phyloP scores from a whole-genome alignment of 1,139 yeast genomes.

The Nakaseomyces glabratus region DNA sequence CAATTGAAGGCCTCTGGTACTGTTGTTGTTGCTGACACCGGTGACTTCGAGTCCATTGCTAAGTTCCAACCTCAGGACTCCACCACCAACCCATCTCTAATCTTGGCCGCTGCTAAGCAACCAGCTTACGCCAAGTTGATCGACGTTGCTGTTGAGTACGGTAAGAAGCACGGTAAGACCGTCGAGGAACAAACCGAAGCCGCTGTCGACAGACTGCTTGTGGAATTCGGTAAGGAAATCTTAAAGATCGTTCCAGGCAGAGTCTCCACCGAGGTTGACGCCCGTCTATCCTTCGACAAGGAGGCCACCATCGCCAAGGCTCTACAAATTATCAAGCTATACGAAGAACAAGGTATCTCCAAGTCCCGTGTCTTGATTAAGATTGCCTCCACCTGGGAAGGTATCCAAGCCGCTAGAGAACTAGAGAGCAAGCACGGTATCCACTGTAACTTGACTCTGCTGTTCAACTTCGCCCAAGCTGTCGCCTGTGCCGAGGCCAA shows the following conservation, averaged over 20 bases:
- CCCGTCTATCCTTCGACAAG: conserved; percentile 91
- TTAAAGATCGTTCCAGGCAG: conserved; percentile 96
- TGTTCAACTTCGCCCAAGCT: conserved; percentile 94
- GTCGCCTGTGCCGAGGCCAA: conserved; percentile 98
- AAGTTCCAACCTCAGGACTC: conserved; percentile 99
- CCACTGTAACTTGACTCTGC: conserved; percentile 91
- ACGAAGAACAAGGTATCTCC: conserved; percentile 71
- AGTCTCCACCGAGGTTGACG: conserved; percentile 98
- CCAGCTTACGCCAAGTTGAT: conserved; percentile 81
- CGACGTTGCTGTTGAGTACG: conserved; percentile 84
- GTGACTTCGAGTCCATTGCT: conserved; percentile 96
- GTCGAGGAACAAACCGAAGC: conserved; percentile 56
- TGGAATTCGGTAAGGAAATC: conserved; percentile 93
- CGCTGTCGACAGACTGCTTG: conserved; percentile 87
- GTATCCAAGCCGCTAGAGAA: conserved; percentile 97
- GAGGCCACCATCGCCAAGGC: conserved; percentile 92
- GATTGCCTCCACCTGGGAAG: conserved; percentile 98
- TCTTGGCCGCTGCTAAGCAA: conserved; percentile 90
- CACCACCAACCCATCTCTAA: conserved; percentile 97
- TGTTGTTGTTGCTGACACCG: conserved; percentile 94
- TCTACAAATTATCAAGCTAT: conserved; percentile 71
- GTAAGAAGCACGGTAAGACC: conserved; percentile 49
- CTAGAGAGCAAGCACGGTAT: conserved; percentile 83
- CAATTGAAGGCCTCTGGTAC: conserved; percentile 94
- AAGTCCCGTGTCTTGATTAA: conserved; percentile 91